Evolutionary conservation across 2,329 filamentous ascomycete species (phyloP), one percentile per base, ranked within the genome.

Genomic region (Colletotrichum endophyticum): DNA sequence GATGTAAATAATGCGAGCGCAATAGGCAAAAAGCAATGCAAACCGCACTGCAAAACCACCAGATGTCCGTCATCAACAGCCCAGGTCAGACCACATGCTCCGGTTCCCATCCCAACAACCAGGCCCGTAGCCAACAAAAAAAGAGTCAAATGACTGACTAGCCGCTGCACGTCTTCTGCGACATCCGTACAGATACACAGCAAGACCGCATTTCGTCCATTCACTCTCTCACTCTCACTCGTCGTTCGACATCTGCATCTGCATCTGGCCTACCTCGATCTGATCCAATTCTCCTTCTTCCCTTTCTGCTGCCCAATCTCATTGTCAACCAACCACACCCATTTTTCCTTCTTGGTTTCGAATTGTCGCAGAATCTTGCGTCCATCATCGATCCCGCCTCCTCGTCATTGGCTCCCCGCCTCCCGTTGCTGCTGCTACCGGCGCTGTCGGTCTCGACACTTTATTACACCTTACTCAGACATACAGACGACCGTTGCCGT

Each of bases 21-120:
- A 32, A 36, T 22, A 64, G 62, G 68, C 28, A 27, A 72, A 28
- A 68, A 67, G 44, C 57, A 70, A 72, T 72, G 69, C 69, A 15
- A 70, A 70, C 12, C 39, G 34, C 57, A 53, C 57, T 16, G 44
- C 19, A n/a, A 70, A 70, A 74, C 70, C 64, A 73, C 64, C 63
- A 64, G 15, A 64, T 56, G 59, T 69, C 70, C 59, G 73, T 76
- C 70, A 76, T 74, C 74, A 74, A 74, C 74, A 30, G 64, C 64
- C n/a, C 64, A 64, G 74, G 70, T 76, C 66, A 76, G 74, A 76
- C 74, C 74, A 76, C 59, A 70, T 74, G 63, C 73, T 76, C 73
- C 66, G 59, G 74, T 76, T 76, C 59, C 74, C 74, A 76, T 76
- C 74, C 66, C 74, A 76, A 76, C 74, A 76, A 61, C 70, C 49